Evolutionary conservation across 2,329 filamentous ascomycete species (phyloP), one percentile per base, ranked within the genome.

Genomic region (Grosmannia clavigera): DNA sequence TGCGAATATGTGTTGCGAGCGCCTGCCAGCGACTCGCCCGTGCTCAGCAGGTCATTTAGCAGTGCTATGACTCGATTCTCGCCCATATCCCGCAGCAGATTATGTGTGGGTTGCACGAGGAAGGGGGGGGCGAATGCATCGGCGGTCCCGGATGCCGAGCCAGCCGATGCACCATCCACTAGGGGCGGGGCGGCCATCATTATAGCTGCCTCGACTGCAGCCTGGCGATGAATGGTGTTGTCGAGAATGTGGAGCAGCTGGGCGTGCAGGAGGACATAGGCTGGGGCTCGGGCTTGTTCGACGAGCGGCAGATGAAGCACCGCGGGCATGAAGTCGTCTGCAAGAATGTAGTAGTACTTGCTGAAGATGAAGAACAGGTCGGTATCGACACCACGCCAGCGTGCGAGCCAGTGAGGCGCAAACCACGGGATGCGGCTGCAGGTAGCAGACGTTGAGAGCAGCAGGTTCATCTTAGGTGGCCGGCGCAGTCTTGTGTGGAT

Each of bases 341-440:
- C 80, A 3, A 96, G 77, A 25, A 92, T 80, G 70, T 92, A 88
- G 67, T 88, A 95, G 69, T 94, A 86, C 72, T 95, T 96, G 74
- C 85, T 83, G 68, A 96, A 96, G 53, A 95, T 87, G 73, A 92
- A 96, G 69, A 96, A 90, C 40, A 96, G 76, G 68, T 96, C 92
- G 4, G 88, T 95, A 66, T 96, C 91, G 2, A 85, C 83, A 16
- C 92, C 92, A 63, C 84, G 86, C 92, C 92, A 96, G 62, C 90
- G 83, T 48, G 87, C 83, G 9, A 89, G 77, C 92, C 92, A 96
- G 0, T 85, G 84, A 0, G 65, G 64, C 1, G 90, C 89, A 67
- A 87, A 84, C 91, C 92, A 96, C 52, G 85, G 78, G n/a, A 95
- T 85, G 64, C 86, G 83, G 51, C 40, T 61, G 46, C 61, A 62